Evolutionary conservation across 768 basidiomycete species (phyloP), one percentile per base, ranked within the genome.

Genomic region (Mycena epipterygia): DNA sequence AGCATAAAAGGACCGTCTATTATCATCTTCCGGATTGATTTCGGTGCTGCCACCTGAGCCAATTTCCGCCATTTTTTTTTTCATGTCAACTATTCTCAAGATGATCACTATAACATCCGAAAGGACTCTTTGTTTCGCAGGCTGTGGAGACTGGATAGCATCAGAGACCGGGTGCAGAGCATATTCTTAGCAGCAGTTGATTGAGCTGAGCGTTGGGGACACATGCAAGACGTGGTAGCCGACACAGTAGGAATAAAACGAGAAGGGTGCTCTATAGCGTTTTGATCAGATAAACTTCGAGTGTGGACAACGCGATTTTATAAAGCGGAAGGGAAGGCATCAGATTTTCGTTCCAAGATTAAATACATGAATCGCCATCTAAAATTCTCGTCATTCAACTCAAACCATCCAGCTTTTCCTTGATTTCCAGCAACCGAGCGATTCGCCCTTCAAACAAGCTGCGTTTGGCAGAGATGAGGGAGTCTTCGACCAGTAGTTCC

Each of bases 401-500:
- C 27, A 70, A 25, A 41, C 23, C 68, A 14, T 64, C 68, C 21
- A 70, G 33, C 25, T 59, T 64, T 41, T 58, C 30, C 41, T 70
- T 70, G n/a, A 70, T 70, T 21, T 64, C 62, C 14, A 29, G 32
- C 62, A 70, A 60, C 17, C 63, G 55, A 0, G 9, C 57, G 7
- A 64, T 70, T 30, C 33, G 62, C 14, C 48, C 25, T 57, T 70
- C 39, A 30, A 70, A 21, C 48, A 42, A 5, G 14, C 1, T 25
- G 7, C 68, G 68, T 37, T 46, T 1, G 3, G 44, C 48, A 25
- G 62, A 51, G 21, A 70, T 52, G 6, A 1, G 9, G 12, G 62
- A 48, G 16, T 70, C 68, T 39, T 70, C 68, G 17, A 23, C 56
- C 2, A 70, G 49, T 27, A 70, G 62, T 16, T 70, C 68, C 33